Evolutionary conservation across 2,329 filamentous ascomycete species (phyloP), one percentile per base, ranked within the genome.

Genomic region (Fusarium zealandicum): DNA sequence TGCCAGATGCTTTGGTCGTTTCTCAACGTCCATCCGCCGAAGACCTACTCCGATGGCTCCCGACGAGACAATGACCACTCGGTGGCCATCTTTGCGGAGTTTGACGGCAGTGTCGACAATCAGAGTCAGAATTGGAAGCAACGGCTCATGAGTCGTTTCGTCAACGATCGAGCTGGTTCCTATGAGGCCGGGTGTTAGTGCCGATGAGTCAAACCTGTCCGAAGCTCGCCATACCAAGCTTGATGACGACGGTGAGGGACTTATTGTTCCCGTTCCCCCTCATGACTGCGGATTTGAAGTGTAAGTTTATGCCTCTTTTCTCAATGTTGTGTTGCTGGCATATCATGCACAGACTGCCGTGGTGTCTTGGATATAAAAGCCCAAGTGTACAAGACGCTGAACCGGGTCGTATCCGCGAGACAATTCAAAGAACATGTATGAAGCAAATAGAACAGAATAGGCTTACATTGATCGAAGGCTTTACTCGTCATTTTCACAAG

Each of bases 101-200:
- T 87, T 90, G 47, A 93, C 89, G 12, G 92, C 92, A 16, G 95
- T 98, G 76, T 98, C 92, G 61, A 98, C 95, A 63, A 99, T 97
- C 55, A 93, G 80, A 56, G 90, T 93, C 51, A 99, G 80, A 65
- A 92, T 96, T 5, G 93, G 95, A 32, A 99, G 83, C 30, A 97
- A 84, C 4, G 95, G 95, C 71, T 97, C 91, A 76, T 96, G 95
- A 17, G 91, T 96, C 71, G 88, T 90, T 73, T 99, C 95, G 76
- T 98, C 92, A 62, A 99, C 93, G 65, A 99, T 98, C n/a, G 95
- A 98, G 75, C 92, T 97, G 39, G 95, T 98, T 68, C 95, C 95
- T 99, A 65, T 56, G 54, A 51, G 45, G 18, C 33, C 6, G 10
- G 3, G 51, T 61, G 61, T 71, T 59, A 68, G 64, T 55, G 25